phyloP scores from a whole-genome alignment of 1,284 basidiomycete genomes.

The Xerocomus tenax region DNA sequence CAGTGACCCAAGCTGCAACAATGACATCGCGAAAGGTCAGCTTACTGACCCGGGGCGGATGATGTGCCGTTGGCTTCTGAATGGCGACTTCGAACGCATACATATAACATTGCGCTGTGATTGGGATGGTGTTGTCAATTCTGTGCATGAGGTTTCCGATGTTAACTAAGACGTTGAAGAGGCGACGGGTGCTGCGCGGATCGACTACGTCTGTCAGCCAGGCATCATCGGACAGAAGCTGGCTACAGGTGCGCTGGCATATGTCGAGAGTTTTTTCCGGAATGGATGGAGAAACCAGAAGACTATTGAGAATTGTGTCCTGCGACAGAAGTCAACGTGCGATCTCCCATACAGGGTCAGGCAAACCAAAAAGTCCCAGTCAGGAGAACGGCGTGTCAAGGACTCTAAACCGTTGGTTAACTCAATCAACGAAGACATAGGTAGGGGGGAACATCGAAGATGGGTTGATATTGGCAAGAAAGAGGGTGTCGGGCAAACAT shows the following conservation, averaged over 20 bases:
- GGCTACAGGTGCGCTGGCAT: constrained; percentile 28
- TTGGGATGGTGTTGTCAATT: constrained; percentile 26
- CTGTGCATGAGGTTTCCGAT: constrained; percentile 33
- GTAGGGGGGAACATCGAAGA: constrained; percentile 19
- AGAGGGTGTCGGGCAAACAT: constrained; percentile 18
- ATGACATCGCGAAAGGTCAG: constrained; percentile 32
- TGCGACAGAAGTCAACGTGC: constrained; percentile 16
- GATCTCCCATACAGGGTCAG: constrained; percentile 3
- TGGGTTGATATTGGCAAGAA: constrained; percentile 9
- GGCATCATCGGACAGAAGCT: constrained; percentile 25
- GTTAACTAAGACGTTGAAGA: constrained; percentile 31
- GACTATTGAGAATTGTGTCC: constrained; percentile 23
- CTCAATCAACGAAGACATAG: constrained; percentile 27
- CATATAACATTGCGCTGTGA: constrained; percentile 33
- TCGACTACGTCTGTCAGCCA: constrained; percentile 22
- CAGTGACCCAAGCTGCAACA: constrained; percentile 30
- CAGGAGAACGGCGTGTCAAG: constrained; percentile 23
- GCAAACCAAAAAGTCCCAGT: constrained; percentile 30
- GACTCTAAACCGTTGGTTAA: constrained; percentile 23
- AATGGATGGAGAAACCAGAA: constrained; percentile 24
- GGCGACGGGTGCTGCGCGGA: constrained; percentile 23
- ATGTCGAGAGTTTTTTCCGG: constrained; percentile 28
- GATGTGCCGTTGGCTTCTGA: constrained; percentile 21
- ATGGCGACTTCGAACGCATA: constrained; percentile 33
- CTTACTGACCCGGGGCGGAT: constrained; percentile 13